A percentile compares a stretch with the other conserved stretches of the same genome.
Evolutionary conservation across 805 yeast genomes (phyloP).

Genomic region (Candida ulmi): DNA sequence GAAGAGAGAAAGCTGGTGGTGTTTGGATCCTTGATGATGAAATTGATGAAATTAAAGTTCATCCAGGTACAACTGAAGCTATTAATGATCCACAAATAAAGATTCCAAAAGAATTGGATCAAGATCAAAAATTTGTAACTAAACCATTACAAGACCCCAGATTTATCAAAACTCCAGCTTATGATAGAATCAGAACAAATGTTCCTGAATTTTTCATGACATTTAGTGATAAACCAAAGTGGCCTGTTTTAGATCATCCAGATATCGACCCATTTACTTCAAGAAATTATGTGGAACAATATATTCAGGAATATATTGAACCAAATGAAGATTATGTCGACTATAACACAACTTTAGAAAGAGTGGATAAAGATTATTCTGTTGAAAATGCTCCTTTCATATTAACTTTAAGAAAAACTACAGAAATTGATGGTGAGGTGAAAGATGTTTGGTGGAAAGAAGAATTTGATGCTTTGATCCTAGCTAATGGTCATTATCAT

Average conservation of each 20-base stretch:
- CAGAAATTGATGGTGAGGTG: background rate
- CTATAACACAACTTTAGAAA: conserved; percentile 30
- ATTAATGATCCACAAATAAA: conserved; percentile 15
- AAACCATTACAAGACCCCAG: background rate
- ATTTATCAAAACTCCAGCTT: background rate
- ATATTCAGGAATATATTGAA: conserved; percentile 8
- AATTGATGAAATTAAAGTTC: conserved; percentile 1
- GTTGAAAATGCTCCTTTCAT: conserved; percentile 26
- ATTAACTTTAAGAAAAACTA: conserved; percentile 19
- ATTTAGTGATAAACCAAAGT: background rate
- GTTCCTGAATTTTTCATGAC: conserved; percentile 2
- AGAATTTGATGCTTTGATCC: conserved; percentile 47
- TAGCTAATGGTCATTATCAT: conserved; percentile 55
- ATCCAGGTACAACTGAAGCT: conserved; percentile 1
- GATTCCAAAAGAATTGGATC: background rate
- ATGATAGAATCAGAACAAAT: conserved; percentile 1
- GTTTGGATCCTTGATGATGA: conserved; percentile 31
- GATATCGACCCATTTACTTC: conserved; percentile 2
- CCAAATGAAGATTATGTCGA: background rate
- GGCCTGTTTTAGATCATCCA: background rate
- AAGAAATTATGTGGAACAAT: conserved; percentile 3
- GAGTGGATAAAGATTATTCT: conserved; percentile 23
- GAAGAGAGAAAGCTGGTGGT: conserved; percentile 35
- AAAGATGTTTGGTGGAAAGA: conserved; percentile 34
- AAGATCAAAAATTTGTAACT: background rate